phyloP scores from a whole-genome alignment of 2,329 filamentous ascomycete genomes.

The Pestalotiopsis fici region DNA sequence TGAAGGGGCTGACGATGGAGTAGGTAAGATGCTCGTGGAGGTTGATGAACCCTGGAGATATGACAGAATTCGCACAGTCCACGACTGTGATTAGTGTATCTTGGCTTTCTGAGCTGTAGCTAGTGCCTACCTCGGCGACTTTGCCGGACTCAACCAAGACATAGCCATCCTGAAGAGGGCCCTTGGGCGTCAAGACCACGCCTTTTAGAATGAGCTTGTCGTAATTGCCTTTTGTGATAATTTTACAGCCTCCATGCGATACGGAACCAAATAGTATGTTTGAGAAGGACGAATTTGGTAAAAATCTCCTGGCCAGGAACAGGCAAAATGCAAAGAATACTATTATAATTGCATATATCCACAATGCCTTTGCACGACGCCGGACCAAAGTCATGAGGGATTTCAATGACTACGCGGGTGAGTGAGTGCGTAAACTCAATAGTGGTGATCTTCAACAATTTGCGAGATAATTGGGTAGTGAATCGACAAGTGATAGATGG shows the following conservation, averaged over 20 bases:
- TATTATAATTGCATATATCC: neutral
- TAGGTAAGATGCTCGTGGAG: conserved; percentile 29
- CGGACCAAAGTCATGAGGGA: neutral
- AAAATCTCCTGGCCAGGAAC: neutral
- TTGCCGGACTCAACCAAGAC: conserved; percentile 26
- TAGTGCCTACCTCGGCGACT: conserved; percentile 18
- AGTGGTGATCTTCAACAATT: neutral
- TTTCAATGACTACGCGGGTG: neutral
- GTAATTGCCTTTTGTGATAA: conserved; percentile 16
- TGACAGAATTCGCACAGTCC: conserved; percentile 23
- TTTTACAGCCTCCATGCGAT: neutral
- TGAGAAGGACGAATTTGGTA: neutral
- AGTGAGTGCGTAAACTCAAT: neutral
- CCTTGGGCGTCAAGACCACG: conserved; percentile 36
- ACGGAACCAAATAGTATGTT: neutral
- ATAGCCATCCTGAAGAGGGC: conserved; percentile 19
- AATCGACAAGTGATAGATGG: too few species aligned
- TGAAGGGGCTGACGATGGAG: conserved; percentile 23
- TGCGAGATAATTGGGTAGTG: neutral
- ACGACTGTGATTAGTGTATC: conserved; percentile 18
- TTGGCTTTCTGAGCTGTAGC: conserved; percentile 8
- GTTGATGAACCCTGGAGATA: conserved; percentile 31
- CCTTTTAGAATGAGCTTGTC: conserved; percentile 35
- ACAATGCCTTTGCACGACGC: neutral
- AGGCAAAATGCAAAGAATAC: neutral